Evolutionary conservation across 176 grass and related monocot species (phyloP).

Genomic region (Aegilops longissima): DNA sequence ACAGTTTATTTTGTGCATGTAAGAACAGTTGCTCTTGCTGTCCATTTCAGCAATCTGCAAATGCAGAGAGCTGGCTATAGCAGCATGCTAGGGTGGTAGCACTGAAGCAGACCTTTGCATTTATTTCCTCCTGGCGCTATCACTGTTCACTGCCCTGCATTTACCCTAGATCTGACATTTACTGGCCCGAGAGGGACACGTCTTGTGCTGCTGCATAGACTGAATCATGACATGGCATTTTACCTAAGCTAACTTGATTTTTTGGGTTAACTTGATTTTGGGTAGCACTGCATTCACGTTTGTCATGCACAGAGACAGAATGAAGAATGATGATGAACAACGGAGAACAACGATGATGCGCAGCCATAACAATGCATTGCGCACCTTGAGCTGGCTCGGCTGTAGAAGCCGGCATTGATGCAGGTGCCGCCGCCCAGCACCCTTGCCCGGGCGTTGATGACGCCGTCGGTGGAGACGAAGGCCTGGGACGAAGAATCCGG

Average conservation of each 20-base stretch:
- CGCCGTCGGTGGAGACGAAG: slow-evolving; percentile 84
- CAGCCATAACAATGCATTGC: background rate
- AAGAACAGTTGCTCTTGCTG: slow-evolving; percentile 19
- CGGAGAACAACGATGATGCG: background rate
- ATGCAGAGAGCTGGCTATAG: background rate
- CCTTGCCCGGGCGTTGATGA: slow-evolving; percentile 76
- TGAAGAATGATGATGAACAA: background rate
- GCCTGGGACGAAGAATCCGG: slow-evolving; percentile 56
- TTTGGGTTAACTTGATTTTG: slow-evolving; percentile 6
- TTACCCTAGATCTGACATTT: slow-evolving; percentile 27
- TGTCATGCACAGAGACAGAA: background rate
- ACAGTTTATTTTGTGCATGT: background rate
- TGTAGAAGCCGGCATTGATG: slow-evolving; percentile 94
- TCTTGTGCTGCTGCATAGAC: background rate
- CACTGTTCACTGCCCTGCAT: slow-evolving; percentile 27
- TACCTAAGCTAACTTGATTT: slow-evolving; percentile 12
- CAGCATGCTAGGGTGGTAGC: slow-evolving; percentile 12
- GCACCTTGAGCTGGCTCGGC: slow-evolving; percentile 74
- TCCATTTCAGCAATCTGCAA: slow-evolving; percentile 18
- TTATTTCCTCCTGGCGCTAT: slow-evolving; percentile 32
- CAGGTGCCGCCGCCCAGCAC: slow-evolving; percentile 82
- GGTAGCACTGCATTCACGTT: background rate
- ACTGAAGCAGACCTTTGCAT: slow-evolving; percentile 20
- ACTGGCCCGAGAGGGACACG: background rate
- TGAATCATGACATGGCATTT: background rate